Evolutionary conservation across 2,329 filamentous ascomycete species (phyloP).

Genomic region (Hypoxylon sp.): DNA sequence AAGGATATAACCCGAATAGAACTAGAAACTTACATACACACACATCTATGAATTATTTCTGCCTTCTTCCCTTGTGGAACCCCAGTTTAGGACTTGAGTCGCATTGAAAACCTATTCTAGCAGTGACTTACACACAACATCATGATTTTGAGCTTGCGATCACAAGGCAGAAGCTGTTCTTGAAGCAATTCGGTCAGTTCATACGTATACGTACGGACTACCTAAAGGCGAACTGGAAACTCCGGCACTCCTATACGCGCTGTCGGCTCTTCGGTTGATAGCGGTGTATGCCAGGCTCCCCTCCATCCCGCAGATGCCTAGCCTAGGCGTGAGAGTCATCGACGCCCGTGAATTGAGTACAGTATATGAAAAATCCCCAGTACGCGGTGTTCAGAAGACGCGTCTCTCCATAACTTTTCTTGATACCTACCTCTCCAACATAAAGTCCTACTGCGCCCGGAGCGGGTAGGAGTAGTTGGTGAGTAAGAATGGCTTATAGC

Average conservation of each 20-base stretch:
- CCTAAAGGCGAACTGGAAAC: neutral
- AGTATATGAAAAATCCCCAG: neutral
- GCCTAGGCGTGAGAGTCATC: neutral
- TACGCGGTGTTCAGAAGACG: neutral
- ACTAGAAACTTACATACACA: neutral
- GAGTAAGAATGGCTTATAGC: neutral
- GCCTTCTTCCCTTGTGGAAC: neutral
- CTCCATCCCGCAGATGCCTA: neutral
- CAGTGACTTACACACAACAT: neutral
- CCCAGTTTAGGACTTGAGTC: neutral
- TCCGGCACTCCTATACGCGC: neutral
- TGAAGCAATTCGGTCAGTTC: conserved; percentile 1
- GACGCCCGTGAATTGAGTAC: conserved; percentile 7
- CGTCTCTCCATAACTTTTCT: neutral
- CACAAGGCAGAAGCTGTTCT: neutral
- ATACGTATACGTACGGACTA: neutral
- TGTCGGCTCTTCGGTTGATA: neutral
- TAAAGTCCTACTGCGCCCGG: conserved; percentile 14
- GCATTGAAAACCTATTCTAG: neutral
- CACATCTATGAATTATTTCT: neutral
- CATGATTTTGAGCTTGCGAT: neutral
- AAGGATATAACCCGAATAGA: neutral
- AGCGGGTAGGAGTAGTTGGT: conserved; percentile 1
- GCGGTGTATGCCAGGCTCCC: neutral
- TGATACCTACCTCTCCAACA: conserved; percentile 2